A percentile compares a stretch with the other conserved stretches of the same genome.
Evolutionary conservation across 164 flowering plant species (phyloP).

Genomic region (Berberis thunbergii): DNA sequence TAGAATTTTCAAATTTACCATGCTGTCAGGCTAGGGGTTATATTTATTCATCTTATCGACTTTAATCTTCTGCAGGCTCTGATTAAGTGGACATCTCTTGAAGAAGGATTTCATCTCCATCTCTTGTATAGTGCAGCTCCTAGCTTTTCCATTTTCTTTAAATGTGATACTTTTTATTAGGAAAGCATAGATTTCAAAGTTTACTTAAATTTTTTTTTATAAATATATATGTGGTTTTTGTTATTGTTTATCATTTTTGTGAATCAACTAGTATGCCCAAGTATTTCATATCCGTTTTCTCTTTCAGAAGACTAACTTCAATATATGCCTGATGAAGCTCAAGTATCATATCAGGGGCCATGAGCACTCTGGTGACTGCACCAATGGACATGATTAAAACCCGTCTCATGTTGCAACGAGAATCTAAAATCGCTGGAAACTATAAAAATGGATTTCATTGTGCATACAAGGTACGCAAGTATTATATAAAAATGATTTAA

Average conservation of each 20-base stretch:
- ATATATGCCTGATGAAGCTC: not conserved
- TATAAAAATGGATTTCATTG: slow-evolving; percentile 13
- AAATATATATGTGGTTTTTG: not conserved
- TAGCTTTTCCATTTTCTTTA: slow-evolving; percentile 3
- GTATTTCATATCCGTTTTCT: slow-evolving; percentile 11
- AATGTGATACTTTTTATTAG: not conserved
- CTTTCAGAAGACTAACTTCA: slow-evolving; percentile 18
- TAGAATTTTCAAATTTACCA: slow-evolving; percentile 3
- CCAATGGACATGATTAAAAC: slow-evolving; percentile 86
- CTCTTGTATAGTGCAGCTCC: slow-evolving; percentile 42
- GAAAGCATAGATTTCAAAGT: too few species aligned
- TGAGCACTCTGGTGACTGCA: slow-evolving; percentile 77
- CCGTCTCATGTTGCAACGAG: slow-evolving; percentile 82
- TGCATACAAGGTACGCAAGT: slow-evolving; percentile 56
- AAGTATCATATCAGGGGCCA: slow-evolving; percentile 39
- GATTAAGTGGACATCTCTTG: slow-evolving; percentile 53
- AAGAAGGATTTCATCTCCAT: slow-evolving; percentile 82
- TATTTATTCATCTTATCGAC: not conserved
- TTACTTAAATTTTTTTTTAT: too few species aligned
- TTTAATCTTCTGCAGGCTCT: slow-evolving; percentile 40
- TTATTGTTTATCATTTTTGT: not conserved
- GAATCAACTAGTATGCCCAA: slow-evolving; percentile 8
- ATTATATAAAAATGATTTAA: not conserved
- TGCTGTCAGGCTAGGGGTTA: not conserved
- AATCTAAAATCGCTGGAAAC: slow-evolving; percentile 29